Base-by-base conservation (phyloP, 2,329 filamentous ascomycete species). In the Hypoxylon sp. region DNA sequence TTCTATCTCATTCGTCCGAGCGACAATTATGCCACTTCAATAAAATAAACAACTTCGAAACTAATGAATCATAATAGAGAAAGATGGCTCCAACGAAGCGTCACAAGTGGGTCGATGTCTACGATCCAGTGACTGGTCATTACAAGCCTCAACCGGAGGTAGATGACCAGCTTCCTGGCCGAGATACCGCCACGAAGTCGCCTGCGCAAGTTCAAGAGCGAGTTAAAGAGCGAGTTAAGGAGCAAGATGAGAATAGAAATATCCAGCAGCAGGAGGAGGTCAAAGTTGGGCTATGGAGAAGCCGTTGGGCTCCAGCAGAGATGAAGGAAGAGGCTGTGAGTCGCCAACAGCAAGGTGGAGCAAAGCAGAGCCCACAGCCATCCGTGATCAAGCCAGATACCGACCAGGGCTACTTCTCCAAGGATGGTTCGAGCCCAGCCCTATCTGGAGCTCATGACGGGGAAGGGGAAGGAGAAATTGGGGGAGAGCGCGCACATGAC, bases 81-180 rank as follows among this genome's bases (percentile, higher is more conserved):
- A 56, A 50, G 5, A 56, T 66, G 63, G 14, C 49, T 46, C 35
- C 27, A 0, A 7, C 25, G 7, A 61, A 61, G 22, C 54, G 58
- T 30, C 44, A 61, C 37, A 40, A 20, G 7, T 69, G 67, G 67
- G 5, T 44, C 1, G 37, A 64, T 4, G 31, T 57, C 22, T 69
- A 64, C 37, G 63, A 64, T 13, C 33, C 30, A n/a, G 25, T 46
- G 33, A 61, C 55, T 1, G 58, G 66, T n/a, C 44, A 25, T 7
- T 40, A 62, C 30, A 40, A 42, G 17, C 27, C 48, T 10, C 37
- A 20, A 22, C n/a, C 10, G 6, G 30, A 31, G n/a, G 10, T 3
- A 22, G 25, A 33, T 6, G 37, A 6, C n/a, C 25, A 56, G 25
- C 20, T 27, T 27, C 10, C 54, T 13, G 4, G 2, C n/a, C 40